Base-by-base conservation (phyloP, 208 protist genomes). In the Balamuthia mandrillaris region DNA sequence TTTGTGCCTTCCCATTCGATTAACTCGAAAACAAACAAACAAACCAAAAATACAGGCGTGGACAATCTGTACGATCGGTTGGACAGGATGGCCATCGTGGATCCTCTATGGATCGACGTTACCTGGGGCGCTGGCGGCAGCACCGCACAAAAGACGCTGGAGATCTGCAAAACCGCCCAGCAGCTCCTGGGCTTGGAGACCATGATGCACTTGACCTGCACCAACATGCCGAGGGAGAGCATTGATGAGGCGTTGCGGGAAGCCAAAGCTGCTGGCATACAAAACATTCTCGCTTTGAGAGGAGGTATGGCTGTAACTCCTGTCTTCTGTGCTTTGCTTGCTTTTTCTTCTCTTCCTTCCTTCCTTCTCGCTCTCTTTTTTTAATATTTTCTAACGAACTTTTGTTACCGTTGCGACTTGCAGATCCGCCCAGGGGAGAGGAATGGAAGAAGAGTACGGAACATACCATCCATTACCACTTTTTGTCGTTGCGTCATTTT, bases 271-370 rank as follows among this genome's bases (percentile, higher is more conserved):
- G 77, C 89, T 63, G 95, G 96, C 81, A 96, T 99, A 49, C 92
- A 93, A 58, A 99, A 99, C 91, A 97, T 99, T 54, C 87, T 98
- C 4, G 97, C 96, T 14, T 93, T 98, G 12, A 93, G 98, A 52
- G 98, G 98, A 37, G 95, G 91, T 93, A 56, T 18, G 44, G n/a
- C 21, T 5, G 52, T 31, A 5, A 45, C 2, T 47, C 24, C 33
- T 9, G 6, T 21, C 39, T 12, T 77, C 16, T 68, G 10, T 68
- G 29, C 16, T 68, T n/a, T 68, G 29, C 29, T 21, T 10, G 52
- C 31, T 52, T 72, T 5, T 44, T 44, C 18, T 37, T 16, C 4
- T 6, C 54, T 33, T n/a, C 6, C 54, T 33, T 9, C 47, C 63
- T 0, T 0, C 0, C 10, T 68, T 3, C 27, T 56, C 21, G n/a